Base-by-base conservation (phyloP, 768 basidiomycete species). In the Leccinellum rugosiceps region DNA sequence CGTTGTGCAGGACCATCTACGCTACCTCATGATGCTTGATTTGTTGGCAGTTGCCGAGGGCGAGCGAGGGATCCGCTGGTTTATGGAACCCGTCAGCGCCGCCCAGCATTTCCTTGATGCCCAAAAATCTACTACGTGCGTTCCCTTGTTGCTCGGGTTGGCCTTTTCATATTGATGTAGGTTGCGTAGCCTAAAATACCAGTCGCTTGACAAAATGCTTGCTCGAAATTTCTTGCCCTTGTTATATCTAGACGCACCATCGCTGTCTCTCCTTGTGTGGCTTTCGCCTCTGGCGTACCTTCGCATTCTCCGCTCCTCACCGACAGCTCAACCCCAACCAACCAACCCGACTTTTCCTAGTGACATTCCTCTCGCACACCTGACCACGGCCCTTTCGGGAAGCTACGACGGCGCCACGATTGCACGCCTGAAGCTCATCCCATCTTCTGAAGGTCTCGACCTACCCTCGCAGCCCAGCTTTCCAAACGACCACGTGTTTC, bases 11-110 rank as follows among this genome's bases (percentile, higher is more conserved):
- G 76, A 81, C 28, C 80, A 87, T 60, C 67, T 92, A 11, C 77
- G 75, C 25, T 88, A 90, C 70, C 77, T 93, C 21, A 87, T 90
- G 70, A 80, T 83, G 73, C 75, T 92, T 11, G 91, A 93, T 63
- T 77, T 77, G 19, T 72, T 92, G 15, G 90, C 90, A 0, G 55
- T 55, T 13, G 74, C 77, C 13, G 75, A 79, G 54, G 82, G 82
- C 57, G 82, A 84, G 26, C 80, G 79, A 35, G 88, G 89, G 1
- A 77, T 87, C 41, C 77, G 83, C 53, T 92, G 91, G 91, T 92
- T 92, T 67, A 82, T 78, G 53, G 86, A 85, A 38, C 66, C 70
- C 5, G 53, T 60, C 32, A 61, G 6, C 15, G 59, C 61, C 45
- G 57, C 61, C 26, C 71, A 59, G 58, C 55, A 63, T 57, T 63